Percentiles rank a stretch among this genome's conserved stretches.
phyloP scores from a whole-genome alignment of 2,329 filamentous ascomycete genomes.

The Orbilia oligospora region DNA sequence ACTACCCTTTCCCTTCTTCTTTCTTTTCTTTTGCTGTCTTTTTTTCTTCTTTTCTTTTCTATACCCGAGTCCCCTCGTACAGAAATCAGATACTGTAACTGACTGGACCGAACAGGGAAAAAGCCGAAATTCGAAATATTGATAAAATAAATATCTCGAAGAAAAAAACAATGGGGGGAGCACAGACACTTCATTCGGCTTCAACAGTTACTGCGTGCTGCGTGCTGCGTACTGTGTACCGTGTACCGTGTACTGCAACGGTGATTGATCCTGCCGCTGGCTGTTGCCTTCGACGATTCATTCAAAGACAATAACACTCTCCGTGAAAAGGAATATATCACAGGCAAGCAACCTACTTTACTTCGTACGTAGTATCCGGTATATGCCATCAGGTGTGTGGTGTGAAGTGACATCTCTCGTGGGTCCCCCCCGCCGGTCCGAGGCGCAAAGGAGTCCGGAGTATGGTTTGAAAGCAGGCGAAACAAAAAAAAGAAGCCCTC shows the following conservation, averaged over 20 bases:
- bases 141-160: no score
- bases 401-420: constrained; percentile 19
- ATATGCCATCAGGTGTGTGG: constrained; percentile 1
- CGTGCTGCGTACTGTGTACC: no score
- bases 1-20: no score
- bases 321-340: constrained; percentile 26
- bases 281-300: constrained; percentile 1
- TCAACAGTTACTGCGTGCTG: constrained; percentile 8
- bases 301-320: not conserved
- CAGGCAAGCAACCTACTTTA: not conserved
- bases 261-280: constrained; percentile 4
- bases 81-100: not conserved
- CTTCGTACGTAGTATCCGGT: no score
- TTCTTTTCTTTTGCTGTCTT: not conserved
- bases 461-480: constrained; percentile 39
- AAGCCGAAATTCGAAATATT: not conserved
- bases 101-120: not conserved
- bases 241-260: no score
- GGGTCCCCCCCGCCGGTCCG: constrained; percentile 50
- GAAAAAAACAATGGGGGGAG: constrained; percentile 25
- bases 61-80: constrained; percentile 1
- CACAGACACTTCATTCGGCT: constrained; percentile 42
- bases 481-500: constrained; percentile 21
- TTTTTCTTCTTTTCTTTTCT: constrained; percentile 5
- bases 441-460: constrained; percentile 50